Conservation (phyloP, 106 monocot genomes). For the Cymbidium sinense region DNA sequence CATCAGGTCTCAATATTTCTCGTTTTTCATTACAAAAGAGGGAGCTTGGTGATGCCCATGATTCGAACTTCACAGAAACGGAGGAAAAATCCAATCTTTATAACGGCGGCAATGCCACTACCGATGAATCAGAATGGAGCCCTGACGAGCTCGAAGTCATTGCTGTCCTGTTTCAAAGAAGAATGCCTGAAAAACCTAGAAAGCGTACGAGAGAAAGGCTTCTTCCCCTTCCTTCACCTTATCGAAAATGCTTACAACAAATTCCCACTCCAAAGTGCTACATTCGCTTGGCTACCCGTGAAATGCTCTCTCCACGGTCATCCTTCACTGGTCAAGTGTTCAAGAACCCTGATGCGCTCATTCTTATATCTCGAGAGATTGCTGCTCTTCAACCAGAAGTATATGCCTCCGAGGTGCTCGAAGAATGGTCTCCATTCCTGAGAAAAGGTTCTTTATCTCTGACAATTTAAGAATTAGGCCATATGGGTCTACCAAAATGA, state of each 20-base stretch:
- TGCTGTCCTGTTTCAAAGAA: conserved; percentile 63
- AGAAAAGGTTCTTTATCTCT: conserved; percentile 84
- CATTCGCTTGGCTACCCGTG: conserved; percentile 30
- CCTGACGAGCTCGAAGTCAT: conserved; percentile 69
- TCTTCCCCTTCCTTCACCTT: conserved; percentile 44
- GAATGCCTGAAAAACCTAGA: conserved; percentile 28
- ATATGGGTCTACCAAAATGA: conserved; percentile 71
- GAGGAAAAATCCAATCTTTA: conserved; percentile 2
- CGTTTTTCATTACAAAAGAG: neutral
- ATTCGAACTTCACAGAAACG: neutral
- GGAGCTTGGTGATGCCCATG: neutral
- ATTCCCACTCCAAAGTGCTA: conserved; percentile 69
- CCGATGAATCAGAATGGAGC: conserved; percentile 51
- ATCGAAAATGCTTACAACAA: neutral
- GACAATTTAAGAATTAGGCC: conserved; percentile 79
- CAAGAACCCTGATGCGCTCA: conserved; percentile 71
- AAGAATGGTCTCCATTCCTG: conserved; percentile 48
- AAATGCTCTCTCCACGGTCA: conserved; percentile 15
- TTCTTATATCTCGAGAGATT: conserved; percentile 70
- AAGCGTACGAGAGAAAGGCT: conserved; percentile 20
- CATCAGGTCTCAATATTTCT: neutral
- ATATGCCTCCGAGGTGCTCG: conserved; percentile 59
- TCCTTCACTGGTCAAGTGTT: conserved; percentile 30
- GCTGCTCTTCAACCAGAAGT: conserved; percentile 32
- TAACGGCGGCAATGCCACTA: neutral